These are phyloP conservation scores for Lumnitzera racemosa DNA, from an alignment of 345 rosid species.

Conservation along the genomic window DNA sequence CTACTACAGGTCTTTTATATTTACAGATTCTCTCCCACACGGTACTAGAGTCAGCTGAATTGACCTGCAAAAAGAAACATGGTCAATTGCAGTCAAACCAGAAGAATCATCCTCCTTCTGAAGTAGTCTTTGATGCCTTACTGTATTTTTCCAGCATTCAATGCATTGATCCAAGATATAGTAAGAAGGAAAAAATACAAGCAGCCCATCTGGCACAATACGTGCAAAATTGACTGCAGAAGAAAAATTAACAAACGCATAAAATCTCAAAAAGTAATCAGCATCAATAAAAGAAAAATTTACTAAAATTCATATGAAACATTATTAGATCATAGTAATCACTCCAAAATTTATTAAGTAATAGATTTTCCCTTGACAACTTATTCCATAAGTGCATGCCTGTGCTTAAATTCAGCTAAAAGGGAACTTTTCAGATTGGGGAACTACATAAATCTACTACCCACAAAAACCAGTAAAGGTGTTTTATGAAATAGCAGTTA, in stretches of 20 bases:
- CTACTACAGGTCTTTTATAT: slow-evolving; percentile 84
- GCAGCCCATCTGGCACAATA: slow-evolving; percentile 91
- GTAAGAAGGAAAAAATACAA: slow-evolving; percentile 92
- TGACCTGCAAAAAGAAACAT: slow-evolving; percentile 17
- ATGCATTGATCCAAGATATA: slow-evolving; percentile 83
- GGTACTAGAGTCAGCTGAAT: slow-evolving; percentile 36
- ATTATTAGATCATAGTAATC: too few relatives aligned
- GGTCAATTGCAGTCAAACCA: slow-evolving; percentile 7
- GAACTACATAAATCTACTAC: too few relatives aligned
- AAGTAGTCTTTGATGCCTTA: slow-evolving; percentile 26
- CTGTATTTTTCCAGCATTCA: slow-evolving; percentile 77
- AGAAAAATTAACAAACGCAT: slow-evolving; percentile 9
- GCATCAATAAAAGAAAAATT: too few relatives aligned
- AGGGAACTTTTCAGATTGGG: too few relatives aligned
- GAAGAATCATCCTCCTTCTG: slow-evolving; percentile 11
- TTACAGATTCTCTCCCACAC: slow-evolving; percentile 97
- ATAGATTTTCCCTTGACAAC: too few relatives aligned
- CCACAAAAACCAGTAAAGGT: too few relatives aligned
- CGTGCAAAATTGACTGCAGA: slow-evolving; percentile 81
- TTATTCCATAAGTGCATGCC: too few relatives aligned
- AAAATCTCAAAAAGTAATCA: too few relatives aligned
- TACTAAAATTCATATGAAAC: too few relatives aligned
- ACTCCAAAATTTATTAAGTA: too few relatives aligned
- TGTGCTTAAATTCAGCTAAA: too few relatives aligned
- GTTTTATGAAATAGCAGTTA: too few relatives aligned